Evolutionary conservation across 192 early-diverging fungal genomes (phyloP).

Genomic region (Cetraspora pellucida): DNA sequence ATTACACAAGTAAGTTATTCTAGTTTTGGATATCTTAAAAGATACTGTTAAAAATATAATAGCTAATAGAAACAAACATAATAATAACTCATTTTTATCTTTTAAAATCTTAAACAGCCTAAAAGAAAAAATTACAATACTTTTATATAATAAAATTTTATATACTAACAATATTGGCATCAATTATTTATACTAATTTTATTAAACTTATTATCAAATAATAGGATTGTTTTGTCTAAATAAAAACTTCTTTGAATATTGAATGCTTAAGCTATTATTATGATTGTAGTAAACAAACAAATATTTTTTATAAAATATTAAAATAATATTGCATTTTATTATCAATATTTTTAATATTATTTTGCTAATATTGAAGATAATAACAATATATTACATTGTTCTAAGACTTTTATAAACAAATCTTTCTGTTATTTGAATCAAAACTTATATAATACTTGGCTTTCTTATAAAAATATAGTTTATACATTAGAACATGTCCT

Average conservation of each 20-base stretch:
- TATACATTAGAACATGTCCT: background rate
- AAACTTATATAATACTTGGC: constrained; percentile 2
- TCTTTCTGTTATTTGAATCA: background rate
- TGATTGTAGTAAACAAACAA: background rate
- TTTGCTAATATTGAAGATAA: constrained; percentile 1
- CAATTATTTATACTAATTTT: too few relatives aligned
- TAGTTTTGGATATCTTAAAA: too few relatives aligned
- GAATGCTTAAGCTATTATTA: constrained; percentile 1
- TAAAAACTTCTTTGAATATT: constrained; percentile 4
- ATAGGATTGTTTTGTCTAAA: background rate
- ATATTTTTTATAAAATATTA: constrained; percentile 14
- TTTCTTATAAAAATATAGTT: constrained; percentile 7
- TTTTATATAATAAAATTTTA: too few relatives aligned
- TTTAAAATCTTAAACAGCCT: too few relatives aligned
- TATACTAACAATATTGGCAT: too few relatives aligned
- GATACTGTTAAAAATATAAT: too few relatives aligned
- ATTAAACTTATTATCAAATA: too few relatives aligned
- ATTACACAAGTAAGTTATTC: too few relatives aligned
- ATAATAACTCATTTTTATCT: too few relatives aligned
- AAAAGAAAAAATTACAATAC: too few relatives aligned
- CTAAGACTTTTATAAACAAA: background rate
- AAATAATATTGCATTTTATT: constrained; percentile 22
- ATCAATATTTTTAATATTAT: background rate
- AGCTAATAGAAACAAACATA: too few relatives aligned
- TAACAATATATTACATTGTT: background rate